phyloP scores from a whole-genome alignment of 2,329 filamentous ascomycete genomes.

The Cladophialophora carrionii region DNA sequence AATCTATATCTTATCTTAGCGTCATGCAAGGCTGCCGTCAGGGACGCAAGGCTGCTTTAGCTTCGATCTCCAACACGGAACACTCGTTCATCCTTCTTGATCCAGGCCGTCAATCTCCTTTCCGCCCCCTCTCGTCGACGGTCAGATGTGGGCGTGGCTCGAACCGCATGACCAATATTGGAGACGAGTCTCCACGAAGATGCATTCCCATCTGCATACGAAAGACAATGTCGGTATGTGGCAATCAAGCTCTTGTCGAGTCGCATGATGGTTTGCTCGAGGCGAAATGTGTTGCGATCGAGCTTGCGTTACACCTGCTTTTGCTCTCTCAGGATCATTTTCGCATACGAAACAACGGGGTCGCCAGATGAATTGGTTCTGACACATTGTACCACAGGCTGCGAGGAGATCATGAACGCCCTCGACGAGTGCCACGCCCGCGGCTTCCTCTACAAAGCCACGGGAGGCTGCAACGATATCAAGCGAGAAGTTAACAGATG shows the following conservation, averaged over 20 bases:
- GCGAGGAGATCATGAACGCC: conserved; percentile 88
- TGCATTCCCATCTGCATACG: conserved; percentile 98
- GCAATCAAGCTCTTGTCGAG: conserved; percentile 21
- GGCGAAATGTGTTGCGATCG: neutral
- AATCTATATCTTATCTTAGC: conserved; percentile 6
- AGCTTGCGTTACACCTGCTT: neutral
- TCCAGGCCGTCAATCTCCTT: conserved; percentile 3
- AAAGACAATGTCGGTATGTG: conserved; percentile 81
- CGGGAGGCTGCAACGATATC: conserved; percentile 85
- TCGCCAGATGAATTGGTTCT: neutral
- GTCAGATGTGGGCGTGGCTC: conserved; percentile 39
- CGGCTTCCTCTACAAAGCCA: conserved; percentile 88
- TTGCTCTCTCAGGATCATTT: neutral
- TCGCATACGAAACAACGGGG: neutral
- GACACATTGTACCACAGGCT: conserved; percentile 63
- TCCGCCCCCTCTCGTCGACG: conserved; percentile 1
- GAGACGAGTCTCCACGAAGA: conserved; percentile 48
- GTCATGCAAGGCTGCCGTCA: conserved; percentile 1
- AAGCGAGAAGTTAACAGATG: conserved; percentile 86
- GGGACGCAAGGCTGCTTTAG: conserved; percentile 20
- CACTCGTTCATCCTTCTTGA: neutral
- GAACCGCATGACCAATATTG: conserved; percentile 40
- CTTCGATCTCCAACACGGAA: conserved; percentile 9
- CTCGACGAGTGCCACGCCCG: conserved; percentile 94
- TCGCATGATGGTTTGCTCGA: conserved; percentile 18